phyloP scores from a whole-genome alignment of 306 rosid genomes.

The Casuarina equisetifolia region DNA sequence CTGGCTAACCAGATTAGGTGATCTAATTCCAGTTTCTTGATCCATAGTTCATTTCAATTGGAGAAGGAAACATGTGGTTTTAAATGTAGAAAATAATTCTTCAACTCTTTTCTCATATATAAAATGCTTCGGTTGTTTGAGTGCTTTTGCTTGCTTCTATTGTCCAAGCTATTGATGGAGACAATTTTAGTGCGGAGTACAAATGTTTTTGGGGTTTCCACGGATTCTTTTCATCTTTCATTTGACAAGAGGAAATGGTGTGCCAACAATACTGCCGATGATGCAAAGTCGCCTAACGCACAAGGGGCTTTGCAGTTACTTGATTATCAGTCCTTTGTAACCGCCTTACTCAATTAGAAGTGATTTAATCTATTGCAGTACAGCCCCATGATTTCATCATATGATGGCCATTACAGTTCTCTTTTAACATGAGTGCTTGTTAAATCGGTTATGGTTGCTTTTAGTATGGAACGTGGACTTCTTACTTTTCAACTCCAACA shows the following conservation, averaged over 20 bases:
- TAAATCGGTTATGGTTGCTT: not conserved
- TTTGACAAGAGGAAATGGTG: slow-evolving; percentile 98
- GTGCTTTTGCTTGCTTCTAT: not conserved
- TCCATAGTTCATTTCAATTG: not conserved
- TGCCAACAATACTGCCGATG: slow-evolving; percentile 81
- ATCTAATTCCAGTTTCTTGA: not conserved
- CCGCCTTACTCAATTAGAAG: slow-evolving; percentile 8
- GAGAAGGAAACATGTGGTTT: not conserved
- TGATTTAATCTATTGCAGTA: slow-evolving; percentile 14
- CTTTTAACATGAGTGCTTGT: not conserved
- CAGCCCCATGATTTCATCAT: not conserved
- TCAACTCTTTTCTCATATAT: not conserved
- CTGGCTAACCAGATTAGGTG: not conserved
- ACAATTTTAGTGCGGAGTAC: slow-evolving; percentile 55
- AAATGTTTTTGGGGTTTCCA: slow-evolving; percentile 93
- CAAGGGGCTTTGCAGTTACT: slow-evolving; percentile 88
- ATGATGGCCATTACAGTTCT: slow-evolving; percentile 4
- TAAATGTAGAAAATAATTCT: not conserved
- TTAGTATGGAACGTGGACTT: not conserved
- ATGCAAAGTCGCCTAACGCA: slow-evolving; percentile 86
- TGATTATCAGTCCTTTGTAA: slow-evolving; percentile 18
- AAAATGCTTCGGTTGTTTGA: not conserved
- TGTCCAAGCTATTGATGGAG: slow-evolving; percentile 28
- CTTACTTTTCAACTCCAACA: slow-evolving; percentile 20
- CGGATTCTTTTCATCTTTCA: slow-evolving; percentile 98